A percentile compares a stretch with the other conserved stretches of the same genome.
Evolutionary conservation across 352 stramenopile species (phyloP).

Genomic region (Salisapilia sapeloensis): DNA sequence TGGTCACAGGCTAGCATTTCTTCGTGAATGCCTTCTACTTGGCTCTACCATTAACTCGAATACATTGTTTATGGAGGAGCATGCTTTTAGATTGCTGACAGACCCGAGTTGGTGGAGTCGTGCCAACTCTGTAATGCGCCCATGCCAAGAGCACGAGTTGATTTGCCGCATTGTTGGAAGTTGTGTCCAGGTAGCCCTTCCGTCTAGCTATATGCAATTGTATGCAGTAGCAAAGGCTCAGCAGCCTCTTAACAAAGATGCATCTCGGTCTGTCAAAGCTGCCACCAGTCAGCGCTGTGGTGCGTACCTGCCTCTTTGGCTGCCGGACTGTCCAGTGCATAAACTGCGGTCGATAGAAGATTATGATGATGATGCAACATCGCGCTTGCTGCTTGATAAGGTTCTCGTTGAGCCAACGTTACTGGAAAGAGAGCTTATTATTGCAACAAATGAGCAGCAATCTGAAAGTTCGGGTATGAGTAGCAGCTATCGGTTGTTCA

Average conservation of each 20-base stretch:
- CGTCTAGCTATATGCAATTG: conserved; percentile 10
- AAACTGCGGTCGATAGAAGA: conserved; percentile 45
- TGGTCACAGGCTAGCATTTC: conserved; percentile 22
- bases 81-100: conserved; percentile 20
- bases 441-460: conserved; percentile 4
- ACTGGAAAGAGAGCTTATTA: conserved; percentile 39
- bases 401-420: conserved; percentile 38
- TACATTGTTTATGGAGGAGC: conserved; percentile 54
- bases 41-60: conserved; percentile 31
- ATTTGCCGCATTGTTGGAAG: conserved; percentile 21
- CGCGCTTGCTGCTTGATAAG: conserved; percentile 25
- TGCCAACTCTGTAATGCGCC: conserved; percentile 8
- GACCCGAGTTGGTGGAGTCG: conserved; percentile 13
- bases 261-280: too few species aligned
- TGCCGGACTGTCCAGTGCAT: conserved; percentile 28
- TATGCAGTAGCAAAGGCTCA: too few species aligned
- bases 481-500: too few species aligned
- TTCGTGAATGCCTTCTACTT: conserved; percentile 26
- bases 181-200: conserved; percentile 24
- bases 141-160: conserved; percentile 29
- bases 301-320: conserved; percentile 37
- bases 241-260: too few species aligned
- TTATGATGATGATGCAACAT: conserved; percentile 26
- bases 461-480: too few species aligned
- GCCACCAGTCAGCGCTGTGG: conserved; percentile 17